These are phyloP conservation scores for carrot (Daucus carota) DNA, from an alignment of 129 eudicot genomes.

Conservation along the genomic window DNA sequence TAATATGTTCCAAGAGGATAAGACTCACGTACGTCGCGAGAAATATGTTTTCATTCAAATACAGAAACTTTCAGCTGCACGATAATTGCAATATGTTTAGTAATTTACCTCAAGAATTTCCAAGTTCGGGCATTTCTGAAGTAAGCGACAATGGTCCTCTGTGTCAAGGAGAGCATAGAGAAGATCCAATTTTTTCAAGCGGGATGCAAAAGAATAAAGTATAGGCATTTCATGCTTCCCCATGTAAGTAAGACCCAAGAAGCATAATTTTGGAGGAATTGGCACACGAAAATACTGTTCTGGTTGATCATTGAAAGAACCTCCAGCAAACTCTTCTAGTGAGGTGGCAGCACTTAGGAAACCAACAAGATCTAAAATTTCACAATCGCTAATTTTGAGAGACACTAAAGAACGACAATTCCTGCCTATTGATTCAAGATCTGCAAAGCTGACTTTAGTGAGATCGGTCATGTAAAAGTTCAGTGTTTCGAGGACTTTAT, in stretches of 20 bases:
- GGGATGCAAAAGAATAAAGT: constrained; percentile 17
- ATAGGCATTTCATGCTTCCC: constrained; percentile 19
- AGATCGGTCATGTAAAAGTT: constrained; percentile 29
- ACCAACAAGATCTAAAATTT: constrained; percentile 13
- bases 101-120: constrained; percentile 31
- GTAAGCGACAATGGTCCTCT: constrained; percentile 26
- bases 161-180: constrained; percentile 27
- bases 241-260: constrained; percentile 24
- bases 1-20: not conserved
- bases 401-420: constrained; percentile 25
- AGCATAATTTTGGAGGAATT: constrained; percentile 19
- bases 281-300: constrained; percentile 12
- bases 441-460: constrained; percentile 16
- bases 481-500: constrained; percentile 18
- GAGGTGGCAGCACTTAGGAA: constrained; percentile 16
- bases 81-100: not conserved
- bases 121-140: constrained; percentile 26
- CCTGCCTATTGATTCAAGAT: constrained; percentile 28
- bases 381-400: constrained; percentile 25
- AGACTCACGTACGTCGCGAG: not conserved
- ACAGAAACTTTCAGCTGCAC: not conserved
- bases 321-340: constrained; percentile 32
- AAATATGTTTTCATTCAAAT: not conserved
- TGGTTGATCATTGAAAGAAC: constrained; percentile 11
- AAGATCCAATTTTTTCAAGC: constrained; percentile 26